Conservation (phyloP, 2,329 filamentous ascomycete genomes). For the Botrytis deweyae region DNA sequence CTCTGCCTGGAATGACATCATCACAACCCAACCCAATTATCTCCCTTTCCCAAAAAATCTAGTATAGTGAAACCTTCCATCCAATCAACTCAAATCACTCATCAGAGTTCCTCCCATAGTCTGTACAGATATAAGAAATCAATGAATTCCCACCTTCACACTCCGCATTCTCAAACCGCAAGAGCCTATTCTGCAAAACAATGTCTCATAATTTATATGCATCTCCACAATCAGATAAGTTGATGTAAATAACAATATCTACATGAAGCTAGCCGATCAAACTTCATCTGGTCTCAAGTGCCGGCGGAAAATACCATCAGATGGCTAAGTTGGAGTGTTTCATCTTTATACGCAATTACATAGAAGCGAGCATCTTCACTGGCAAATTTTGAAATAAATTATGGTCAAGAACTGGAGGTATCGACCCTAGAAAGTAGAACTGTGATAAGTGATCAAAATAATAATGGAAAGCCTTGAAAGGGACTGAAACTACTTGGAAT, state of each 20-base stretch:
- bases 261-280: accelerated
- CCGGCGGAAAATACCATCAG: not conserved
- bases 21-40: not conserved
- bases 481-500: not conserved
- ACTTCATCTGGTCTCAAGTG: not conserved
- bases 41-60: not conserved
- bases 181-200: too few relatives aligned
- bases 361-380: not conserved
- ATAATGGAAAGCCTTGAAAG: accelerated
- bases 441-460: accelerated
- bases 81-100: too few relatives aligned
- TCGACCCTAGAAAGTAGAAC: accelerated
- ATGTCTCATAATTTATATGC: too few relatives aligned
- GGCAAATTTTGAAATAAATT: too few relatives aligned
- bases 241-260: not conserved
- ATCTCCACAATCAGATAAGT: too few relatives aligned
- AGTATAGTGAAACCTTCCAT: not conserved
- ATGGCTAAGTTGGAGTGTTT: not conserved
- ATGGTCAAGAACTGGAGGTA: too few relatives aligned
- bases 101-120: too few relatives aligned
- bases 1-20: not conserved
- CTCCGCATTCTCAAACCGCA: too few relatives aligned
- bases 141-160: too few relatives aligned
- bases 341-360: not conserved
- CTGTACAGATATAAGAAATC: too few relatives aligned